Percentiles rank a stretch among this genome's conserved stretches.
phyloP scores from a whole-genome alignment of 108 stramenopile genomes.

The Ochromonas danica region DNA sequence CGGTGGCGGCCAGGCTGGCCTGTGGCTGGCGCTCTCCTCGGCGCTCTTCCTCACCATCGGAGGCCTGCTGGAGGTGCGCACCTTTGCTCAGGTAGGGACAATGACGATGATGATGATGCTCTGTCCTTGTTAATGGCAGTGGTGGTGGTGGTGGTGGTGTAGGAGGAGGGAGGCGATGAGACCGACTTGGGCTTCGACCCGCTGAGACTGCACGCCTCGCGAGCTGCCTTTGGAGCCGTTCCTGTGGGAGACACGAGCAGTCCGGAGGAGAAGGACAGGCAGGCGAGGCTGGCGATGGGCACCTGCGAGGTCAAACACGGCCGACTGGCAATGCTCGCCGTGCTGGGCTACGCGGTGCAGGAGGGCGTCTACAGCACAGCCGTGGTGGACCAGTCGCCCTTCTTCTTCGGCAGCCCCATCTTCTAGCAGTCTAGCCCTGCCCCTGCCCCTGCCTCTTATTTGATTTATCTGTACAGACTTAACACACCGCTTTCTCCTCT shows the following conservation, averaged over 20 bases:
- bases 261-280: not conserved
- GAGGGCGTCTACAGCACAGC: not conserved
- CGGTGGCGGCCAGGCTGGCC: no score
- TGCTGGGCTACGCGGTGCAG: not conserved
- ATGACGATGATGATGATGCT: no score
- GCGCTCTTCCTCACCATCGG: slow-evolving; percentile 77
- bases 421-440: no score
- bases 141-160: slow-evolving; percentile 24
- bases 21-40: no score
- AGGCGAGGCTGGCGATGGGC: slow-evolving; percentile 66
- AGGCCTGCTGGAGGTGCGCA: no score
- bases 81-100: no score
- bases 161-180: slow-evolving; percentile 38
- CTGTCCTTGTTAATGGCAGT: no score
- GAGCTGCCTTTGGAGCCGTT: slow-evolving; percentile 64
- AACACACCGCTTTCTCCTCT: no score
- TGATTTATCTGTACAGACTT: no score
- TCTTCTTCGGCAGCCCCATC: not conserved
- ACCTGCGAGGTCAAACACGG: slow-evolving; percentile 83
- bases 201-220: slow-evolving; percentile 33
- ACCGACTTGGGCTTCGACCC: slow-evolving; percentile 79
- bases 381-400: not conserved
- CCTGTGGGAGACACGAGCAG: slow-evolving; percentile 50
- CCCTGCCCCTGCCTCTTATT: no score
- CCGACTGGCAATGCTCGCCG: slow-evolving; percentile 41